Evolutionary conservation across 1,284 basidiomycete genomes (phyloP).

Genomic region (Psilocybe mexicana): DNA sequence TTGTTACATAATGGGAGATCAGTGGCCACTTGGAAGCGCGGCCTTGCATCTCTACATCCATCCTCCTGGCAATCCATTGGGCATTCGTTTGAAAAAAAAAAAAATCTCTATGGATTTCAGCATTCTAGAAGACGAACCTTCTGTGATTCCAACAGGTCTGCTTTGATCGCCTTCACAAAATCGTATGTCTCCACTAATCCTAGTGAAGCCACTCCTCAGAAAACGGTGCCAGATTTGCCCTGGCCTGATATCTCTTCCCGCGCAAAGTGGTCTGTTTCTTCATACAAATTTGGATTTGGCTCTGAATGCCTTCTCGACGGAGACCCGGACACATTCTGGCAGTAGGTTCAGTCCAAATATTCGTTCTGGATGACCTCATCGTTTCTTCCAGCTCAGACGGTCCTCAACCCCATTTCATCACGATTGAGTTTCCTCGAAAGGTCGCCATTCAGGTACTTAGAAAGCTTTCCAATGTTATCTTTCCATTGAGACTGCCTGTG

Average conservation of each 20-base stretch:
- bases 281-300: conserved; percentile 95
- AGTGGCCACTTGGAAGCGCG: not conserved
- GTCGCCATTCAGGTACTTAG: conserved; percentile 79
- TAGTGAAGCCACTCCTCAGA: conserved; percentile 17
- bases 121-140: conserved; percentile 29
- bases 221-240: conserved; percentile 50
- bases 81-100: too few relatives aligned
- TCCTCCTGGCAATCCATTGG: too few relatives aligned
- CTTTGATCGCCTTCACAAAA: not conserved
- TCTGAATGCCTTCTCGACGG: conserved; percentile 89
- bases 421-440: conserved; percentile 90
- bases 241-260: conserved; percentile 83
- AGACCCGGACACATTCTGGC: conserved; percentile 96
- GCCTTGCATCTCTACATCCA: not conserved
- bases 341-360: conserved; percentile 59
- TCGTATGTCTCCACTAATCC: conserved; percentile 3
- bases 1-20: not conserved
- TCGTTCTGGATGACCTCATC: not conserved
- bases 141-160: conserved; percentile 35
- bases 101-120: conserved; percentile 1
- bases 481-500: not conserved
- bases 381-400: conserved; percentile 83
- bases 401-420: conserved; percentile 95
- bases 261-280: conserved; percentile 96
- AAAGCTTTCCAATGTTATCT: conserved; percentile 15